phyloP scores from a whole-genome alignment of 2,329 filamentous ascomycete species.

The Trichoderma sp. region DNA sequence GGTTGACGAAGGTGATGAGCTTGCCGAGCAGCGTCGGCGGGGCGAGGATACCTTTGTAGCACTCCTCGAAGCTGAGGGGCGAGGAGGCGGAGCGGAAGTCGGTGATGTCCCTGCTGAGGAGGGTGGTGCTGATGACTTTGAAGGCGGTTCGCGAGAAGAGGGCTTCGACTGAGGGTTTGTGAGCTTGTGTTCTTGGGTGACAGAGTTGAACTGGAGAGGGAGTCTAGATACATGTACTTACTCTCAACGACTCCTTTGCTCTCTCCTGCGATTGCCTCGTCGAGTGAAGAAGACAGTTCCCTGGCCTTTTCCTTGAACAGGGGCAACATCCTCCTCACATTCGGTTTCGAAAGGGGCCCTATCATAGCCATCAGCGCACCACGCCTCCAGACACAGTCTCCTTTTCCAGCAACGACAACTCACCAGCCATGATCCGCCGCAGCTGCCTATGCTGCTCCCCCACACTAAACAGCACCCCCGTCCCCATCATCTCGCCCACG shows the following conservation, averaged over 20 bases:
- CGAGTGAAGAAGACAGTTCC: not conserved
- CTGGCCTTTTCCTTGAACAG: conserved; percentile 19
- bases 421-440: conserved; percentile 11
- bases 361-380: not conserved
- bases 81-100: conserved; percentile 18
- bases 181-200: not conserved
- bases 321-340: conserved; percentile 18
- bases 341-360: conserved; percentile 23
- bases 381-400: not conserved
- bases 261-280: conserved; percentile 3
- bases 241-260: conserved; percentile 11
- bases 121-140: conserved; percentile 20
- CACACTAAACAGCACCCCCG: conserved; percentile 16
- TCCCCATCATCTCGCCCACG: conserved; percentile 24
- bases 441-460: conserved; percentile 22
- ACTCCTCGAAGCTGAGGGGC: conserved; percentile 22
- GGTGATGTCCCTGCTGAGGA: conserved; percentile 16
- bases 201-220: not conserved
- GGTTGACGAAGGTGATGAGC: conserved; percentile 20
- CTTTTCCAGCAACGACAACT: not conserved
- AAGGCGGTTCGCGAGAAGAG: conserved; percentile 10
- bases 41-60: conserved; percentile 19
- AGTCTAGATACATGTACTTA: not conserved
- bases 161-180: conserved; percentile 1
- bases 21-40: conserved; percentile 16